Percentiles rank a stretch among this genome's conserved stretches.
Conservation (phyloP, 2,329 filamentous ascomycete genomes). For the Podosphaera fusca region DNA sequence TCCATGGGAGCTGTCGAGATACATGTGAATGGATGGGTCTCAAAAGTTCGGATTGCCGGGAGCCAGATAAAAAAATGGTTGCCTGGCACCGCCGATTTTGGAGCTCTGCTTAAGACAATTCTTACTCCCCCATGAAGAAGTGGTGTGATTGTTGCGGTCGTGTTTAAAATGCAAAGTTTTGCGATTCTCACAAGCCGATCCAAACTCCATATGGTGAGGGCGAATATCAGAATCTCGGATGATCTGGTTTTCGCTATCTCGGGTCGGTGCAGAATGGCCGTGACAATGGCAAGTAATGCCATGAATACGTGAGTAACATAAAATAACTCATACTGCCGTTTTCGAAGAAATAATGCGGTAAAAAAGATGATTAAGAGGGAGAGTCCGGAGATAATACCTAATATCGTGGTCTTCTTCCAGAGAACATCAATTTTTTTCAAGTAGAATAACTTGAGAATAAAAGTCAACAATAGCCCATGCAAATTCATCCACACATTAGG, state of each 20-base stretch:
- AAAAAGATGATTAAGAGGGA: conserved; percentile 23
- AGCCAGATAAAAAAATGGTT: conserved; percentile 42
- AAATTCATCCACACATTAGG: not conserved
- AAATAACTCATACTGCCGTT: conserved; percentile 28
- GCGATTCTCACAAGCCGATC: conserved; percentile 26
- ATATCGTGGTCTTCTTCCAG: conserved; percentile 20
- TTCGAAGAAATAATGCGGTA: conserved; percentile 21
- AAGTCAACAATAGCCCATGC: conserved; percentile 4
- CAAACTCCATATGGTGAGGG: conserved; percentile 24
- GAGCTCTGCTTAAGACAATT: conserved; percentile 26
- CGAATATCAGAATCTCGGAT: conserved; percentile 20
- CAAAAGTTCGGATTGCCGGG: conserved; percentile 29
- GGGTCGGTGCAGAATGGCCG: conserved; percentile 28
- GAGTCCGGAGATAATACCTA: conserved; percentile 25
- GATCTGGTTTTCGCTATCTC: conserved; percentile 18
- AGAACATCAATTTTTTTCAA: conserved; percentile 15
- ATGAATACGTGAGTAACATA: conserved; percentile 28
- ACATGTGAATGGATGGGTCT: conserved; percentile 42
- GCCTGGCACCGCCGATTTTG: conserved; percentile 23
- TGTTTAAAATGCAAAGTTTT: conserved; percentile 26
- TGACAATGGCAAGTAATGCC: conserved; percentile 25
- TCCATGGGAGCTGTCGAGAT: conserved; percentile 21
- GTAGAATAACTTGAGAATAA: conserved; percentile 19
- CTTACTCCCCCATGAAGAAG: conserved; percentile 30
- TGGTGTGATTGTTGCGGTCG: conserved; percentile 27